Evolutionary conservation across 768 basidiomycete species (phyloP).

Genomic region (Pulveroboletus frians): DNA sequence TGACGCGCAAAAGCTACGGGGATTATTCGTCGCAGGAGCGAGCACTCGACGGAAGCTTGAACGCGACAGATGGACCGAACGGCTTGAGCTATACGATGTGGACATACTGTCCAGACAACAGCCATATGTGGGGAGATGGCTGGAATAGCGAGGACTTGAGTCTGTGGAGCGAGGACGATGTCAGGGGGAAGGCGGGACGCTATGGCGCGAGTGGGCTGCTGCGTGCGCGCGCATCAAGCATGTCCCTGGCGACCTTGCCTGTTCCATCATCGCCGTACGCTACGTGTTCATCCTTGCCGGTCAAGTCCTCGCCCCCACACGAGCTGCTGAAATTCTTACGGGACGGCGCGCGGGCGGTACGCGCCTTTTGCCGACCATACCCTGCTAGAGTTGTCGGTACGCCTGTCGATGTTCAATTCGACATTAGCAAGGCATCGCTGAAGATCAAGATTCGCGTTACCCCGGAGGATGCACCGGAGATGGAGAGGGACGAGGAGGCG

Average conservation of each 20-base stretch:
- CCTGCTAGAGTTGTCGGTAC: slow-evolving; percentile 71
- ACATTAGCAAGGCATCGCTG: slow-evolving; percentile 66
- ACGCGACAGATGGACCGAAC: slow-evolving; percentile 73
- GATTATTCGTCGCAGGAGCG: slow-evolving; percentile 75
- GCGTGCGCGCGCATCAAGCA: slow-evolving; percentile 12
- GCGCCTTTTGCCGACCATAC: slow-evolving; percentile 83
- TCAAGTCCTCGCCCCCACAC: not conserved
- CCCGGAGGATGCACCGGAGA: slow-evolving; percentile 45
- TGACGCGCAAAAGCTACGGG: slow-evolving; percentile 42
- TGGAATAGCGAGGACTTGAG: slow-evolving; percentile 98
- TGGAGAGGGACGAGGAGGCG: not conserved
- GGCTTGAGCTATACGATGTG: too few species aligned
- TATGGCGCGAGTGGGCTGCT: not conserved
- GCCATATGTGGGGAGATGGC: slow-evolving; percentile 87
- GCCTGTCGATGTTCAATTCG: slow-evolving; percentile 64
- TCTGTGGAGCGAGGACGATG: slow-evolving; percentile 65
- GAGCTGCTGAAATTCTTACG: slow-evolving; percentile 60
- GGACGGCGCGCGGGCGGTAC: slow-evolving; percentile 78
- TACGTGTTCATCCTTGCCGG: not conserved
- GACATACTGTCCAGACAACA: slow-evolving; percentile 80
- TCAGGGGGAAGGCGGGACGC: not conserved
- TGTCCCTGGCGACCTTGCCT: slow-evolving; percentile 19
- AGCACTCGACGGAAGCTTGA: slow-evolving; percentile 82
- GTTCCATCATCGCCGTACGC: slow-evolving; percentile 15
- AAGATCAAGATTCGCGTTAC: slow-evolving; percentile 61